Evolutionary conservation across 2,329 filamentous ascomycete genomes (phyloP), one percentile per base, ranked within the genome.

Genomic region (Didymella lethalis): DNA sequence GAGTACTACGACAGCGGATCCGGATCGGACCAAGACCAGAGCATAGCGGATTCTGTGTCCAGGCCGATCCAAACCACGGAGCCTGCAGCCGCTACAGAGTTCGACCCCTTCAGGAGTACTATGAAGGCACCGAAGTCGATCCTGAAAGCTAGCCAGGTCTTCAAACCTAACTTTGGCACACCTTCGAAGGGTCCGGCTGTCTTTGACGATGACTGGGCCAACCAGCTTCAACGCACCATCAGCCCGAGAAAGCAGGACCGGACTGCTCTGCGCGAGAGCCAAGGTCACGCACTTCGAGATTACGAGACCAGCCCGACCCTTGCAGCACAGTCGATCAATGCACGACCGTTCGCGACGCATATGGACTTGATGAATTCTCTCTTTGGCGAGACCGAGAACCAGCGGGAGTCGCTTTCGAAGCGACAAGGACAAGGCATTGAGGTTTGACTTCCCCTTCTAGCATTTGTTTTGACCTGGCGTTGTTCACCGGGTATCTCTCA

Each of bases 281-380:
- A 88, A 68, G 82, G 81, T 40, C 84, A 85, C 59, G 82, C 83
- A 28, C 82, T 88, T 48, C 82, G 83, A 62, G 80, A 82, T 64
- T 78, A 77, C 59, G 77, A 79, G 52, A 72, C 43, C 57, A 74
- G 61, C 63, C 72, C 48, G 62, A 72, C 65, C 63, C 50, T 76
- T 77, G 43, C 78, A 40, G 61, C 58, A 47, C 71, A 72, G 49
- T 71, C 70, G 47, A 63, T 68, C 48, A 65, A 65, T 44, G 57
- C 51, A 48, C 86, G 86, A 64, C 89, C 90, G 0, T 94, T 97
- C 77, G 86, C 88, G 20, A 97, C 90, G 20, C 93, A 91, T 72
- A 96, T 98, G 79, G 95, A 97, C 81, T 82, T 97, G 75, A 97
- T 97, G 92, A 94, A 96, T 75, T 96, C 92, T 47, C 82, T 97